A percentile compares a stretch with the other conserved stretches of the same genome.
These are phyloP conservation scores for Tricharina praecox DNA, from an alignment of 495 filamentous ascomycete genomes.

Conservation along the genomic window DNA sequence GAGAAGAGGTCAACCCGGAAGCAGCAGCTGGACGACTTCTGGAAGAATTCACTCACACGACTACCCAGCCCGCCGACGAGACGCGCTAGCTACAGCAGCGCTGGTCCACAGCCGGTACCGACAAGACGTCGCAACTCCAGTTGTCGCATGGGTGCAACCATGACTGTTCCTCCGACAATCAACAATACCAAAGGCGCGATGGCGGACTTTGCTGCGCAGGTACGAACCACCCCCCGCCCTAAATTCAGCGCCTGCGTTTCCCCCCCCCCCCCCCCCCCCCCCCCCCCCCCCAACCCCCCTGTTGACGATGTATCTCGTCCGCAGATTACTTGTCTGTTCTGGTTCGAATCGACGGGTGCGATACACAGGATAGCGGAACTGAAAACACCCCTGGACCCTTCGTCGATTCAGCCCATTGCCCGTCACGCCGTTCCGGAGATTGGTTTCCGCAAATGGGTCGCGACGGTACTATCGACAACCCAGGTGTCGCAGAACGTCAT, in stretches of 20 bases:
- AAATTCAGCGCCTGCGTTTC: too few relatives aligned
- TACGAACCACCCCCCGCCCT: conserved; percentile 19
- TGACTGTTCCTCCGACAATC: conserved; percentile 48
- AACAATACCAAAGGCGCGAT: conserved; percentile 55
- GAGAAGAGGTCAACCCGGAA: neutral
- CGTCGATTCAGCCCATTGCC: conserved; percentile 37
- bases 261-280: neutral
- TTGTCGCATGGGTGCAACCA: conserved; percentile 13
- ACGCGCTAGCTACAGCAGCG: neutral
- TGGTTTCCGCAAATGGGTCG: conserved; percentile 87
- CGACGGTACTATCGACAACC: conserved; percentile 76
- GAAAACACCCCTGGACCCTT: conserved; percentile 31
- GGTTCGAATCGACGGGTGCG: conserved; percentile 81
- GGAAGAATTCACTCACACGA: neutral
- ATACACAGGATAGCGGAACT: conserved; percentile 56
- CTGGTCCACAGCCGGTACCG: neutral
- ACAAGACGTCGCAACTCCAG: conserved; percentile 11
- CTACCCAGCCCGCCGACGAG: neutral
- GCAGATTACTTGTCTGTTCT: conserved; percentile 91
- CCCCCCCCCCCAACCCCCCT: neutral
- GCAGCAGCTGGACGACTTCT: neutral
- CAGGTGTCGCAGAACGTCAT: conserved; percentile 96
- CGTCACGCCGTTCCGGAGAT: conserved; percentile 56
- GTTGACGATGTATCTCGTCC: neutral
- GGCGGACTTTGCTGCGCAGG: conserved; percentile 68